Evolutionary conservation across 306 rosid species (phyloP).

Genomic region (Prunus dulcis): DNA sequence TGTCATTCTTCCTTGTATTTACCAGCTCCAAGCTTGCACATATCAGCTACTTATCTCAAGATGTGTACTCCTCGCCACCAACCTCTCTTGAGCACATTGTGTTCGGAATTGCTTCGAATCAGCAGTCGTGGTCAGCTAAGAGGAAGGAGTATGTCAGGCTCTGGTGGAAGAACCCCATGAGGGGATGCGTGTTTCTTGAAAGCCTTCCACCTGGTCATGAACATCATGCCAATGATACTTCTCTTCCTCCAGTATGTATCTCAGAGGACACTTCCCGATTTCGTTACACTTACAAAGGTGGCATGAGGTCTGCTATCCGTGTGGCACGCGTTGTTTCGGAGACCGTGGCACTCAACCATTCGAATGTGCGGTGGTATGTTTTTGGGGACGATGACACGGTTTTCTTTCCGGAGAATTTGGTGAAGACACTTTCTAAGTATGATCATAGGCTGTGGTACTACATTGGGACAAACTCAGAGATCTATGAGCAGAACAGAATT

Average conservation of each 20-base stretch:
- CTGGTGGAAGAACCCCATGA: constrained; percentile 74
- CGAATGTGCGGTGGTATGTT: constrained; percentile 82
- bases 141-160: constrained; percentile 54
- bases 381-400: constrained; percentile 89
- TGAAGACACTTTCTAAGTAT: constrained; percentile 74
- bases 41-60: constrained; percentile 13
- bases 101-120: constrained; percentile 77
- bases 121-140: constrained; percentile 46
- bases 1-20: constrained; percentile 35
- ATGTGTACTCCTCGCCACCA: constrained; percentile 33
- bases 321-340: constrained; percentile 79
- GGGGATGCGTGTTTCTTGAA: constrained; percentile 75
- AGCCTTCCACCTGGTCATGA: constrained; percentile 31
- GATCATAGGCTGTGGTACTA: constrained; percentile 83
- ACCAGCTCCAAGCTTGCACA: constrained; percentile 19
- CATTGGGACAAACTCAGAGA: constrained; percentile 77
- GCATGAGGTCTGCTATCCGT: constrained; percentile 57
- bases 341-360: constrained; percentile 50
- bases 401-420: constrained; percentile 78
- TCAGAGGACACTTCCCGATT: constrained; percentile 70
- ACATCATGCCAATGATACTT: constrained; percentile 19
- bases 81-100: constrained; percentile 67
- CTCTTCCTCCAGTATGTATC: constrained; percentile 67
- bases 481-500: constrained; percentile 50
- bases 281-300: constrained; percentile 54